These are phyloP conservation scores for Hypoxylon cercidicola DNA, from an alignment of 495 filamentous ascomycete species.

Conservation along the genomic window DNA sequence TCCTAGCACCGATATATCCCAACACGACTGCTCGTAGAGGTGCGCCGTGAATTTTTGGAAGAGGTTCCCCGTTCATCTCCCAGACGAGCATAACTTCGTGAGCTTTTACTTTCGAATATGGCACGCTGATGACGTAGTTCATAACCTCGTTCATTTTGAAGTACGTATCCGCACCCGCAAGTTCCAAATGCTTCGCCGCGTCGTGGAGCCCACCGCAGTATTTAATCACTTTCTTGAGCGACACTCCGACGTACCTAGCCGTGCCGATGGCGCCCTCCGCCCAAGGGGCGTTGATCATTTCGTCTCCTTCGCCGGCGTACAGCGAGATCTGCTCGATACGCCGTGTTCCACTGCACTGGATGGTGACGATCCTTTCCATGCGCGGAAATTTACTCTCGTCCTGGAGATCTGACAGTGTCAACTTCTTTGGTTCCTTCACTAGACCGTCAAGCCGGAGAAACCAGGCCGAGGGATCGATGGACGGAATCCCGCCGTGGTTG, in stretches of 20 bases:
- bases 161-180: conserved; percentile 73
- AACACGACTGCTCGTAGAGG: conserved; percentile 70
- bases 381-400: conserved; percentile 66
- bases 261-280: conserved; percentile 75
- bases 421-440: conserved; percentile 62
- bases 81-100: conserved; percentile 75
- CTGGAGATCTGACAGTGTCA: conserved; percentile 66
- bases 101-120: conserved; percentile 70
- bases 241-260: conserved; percentile 69
- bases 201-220: conserved; percentile 68
- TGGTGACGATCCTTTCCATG: conserved; percentile 64
- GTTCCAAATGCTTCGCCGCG: conserved; percentile 68
- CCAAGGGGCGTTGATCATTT: conserved; percentile 75
- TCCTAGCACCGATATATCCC: conserved; percentile 70
- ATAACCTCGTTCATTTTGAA: conserved; percentile 69
- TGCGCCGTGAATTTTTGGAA: conserved; percentile 73
- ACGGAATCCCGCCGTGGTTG: conserved; percentile 72
- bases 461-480: conserved; percentile 65
- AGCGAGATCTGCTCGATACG: conserved; percentile 72
- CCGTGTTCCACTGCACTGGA: conserved; percentile 76
- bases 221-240: conserved; percentile 73
- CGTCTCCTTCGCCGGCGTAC: conserved; percentile 74
- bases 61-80: conserved; percentile 75
- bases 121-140: conserved; percentile 72
- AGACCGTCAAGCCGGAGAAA: conserved; percentile 65